These are phyloP conservation scores for Irpex rosettiformis DNA, from an alignment of 1,284 basidiomycete genomes.

Conservation along the genomic window DNA sequence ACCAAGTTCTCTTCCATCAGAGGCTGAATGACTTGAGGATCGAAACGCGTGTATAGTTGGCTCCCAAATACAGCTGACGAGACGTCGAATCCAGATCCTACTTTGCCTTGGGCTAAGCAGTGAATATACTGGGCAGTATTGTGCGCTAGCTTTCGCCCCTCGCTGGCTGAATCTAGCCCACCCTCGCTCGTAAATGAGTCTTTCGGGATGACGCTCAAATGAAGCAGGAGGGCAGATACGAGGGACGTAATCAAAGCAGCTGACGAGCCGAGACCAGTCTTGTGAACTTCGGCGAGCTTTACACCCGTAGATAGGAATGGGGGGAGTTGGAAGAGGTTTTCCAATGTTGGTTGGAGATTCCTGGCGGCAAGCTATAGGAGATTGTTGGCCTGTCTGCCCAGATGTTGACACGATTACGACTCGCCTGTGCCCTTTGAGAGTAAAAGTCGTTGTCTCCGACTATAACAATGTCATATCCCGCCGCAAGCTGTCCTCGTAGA, in stretches of 20 bases:
- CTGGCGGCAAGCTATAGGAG: conserved; percentile 53
- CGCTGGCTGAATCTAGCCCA: conserved; percentile 25
- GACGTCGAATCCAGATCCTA: conserved; percentile 97
- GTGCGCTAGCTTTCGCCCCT: conserved; percentile 70
- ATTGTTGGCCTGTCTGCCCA: background rate
- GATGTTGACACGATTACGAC: conserved; percentile 19
- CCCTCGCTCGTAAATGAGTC: conserved; percentile 35
- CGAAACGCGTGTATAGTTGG: conserved; percentile 91
- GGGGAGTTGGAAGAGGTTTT: conserved; percentile 61
- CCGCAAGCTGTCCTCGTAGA: conserved; percentile 42
- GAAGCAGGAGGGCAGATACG: conserved; percentile 81
- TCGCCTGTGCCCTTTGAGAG: conserved; percentile 84
- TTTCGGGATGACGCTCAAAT: conserved; percentile 63
- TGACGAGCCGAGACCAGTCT: conserved; percentile 96
- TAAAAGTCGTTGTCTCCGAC: conserved; percentile 98
- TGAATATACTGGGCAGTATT: conserved; percentile 96
- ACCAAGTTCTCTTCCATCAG: conserved; percentile 59
- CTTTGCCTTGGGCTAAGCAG: conserved; percentile 96
- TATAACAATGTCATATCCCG: conserved; percentile 74
- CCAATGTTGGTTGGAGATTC: conserved; percentile 55
- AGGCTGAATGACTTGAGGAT: conserved; percentile 63
- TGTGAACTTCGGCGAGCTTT: conserved; percentile 81
- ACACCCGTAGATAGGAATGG: conserved; percentile 78
- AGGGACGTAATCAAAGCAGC: conserved; percentile 97
- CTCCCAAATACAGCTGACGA: conserved; percentile 93